Percentiles rank a stretch among this genome's conserved stretches.
phyloP scores from a whole-genome alignment of 2,329 filamentous ascomycete genomes.

The Arthrobotrys sinensis region DNA sequence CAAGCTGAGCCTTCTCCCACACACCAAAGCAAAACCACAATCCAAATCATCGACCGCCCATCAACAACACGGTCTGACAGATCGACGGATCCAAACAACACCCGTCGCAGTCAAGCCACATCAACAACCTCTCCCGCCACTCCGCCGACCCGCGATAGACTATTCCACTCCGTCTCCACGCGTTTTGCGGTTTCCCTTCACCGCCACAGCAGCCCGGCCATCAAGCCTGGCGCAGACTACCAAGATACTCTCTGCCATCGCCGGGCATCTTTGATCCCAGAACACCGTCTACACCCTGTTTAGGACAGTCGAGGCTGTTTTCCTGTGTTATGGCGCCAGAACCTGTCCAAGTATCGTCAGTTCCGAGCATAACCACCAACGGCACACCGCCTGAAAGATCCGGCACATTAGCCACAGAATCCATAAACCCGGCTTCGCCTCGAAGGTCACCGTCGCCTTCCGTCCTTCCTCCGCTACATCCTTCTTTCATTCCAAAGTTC shows the following conservation, averaged over 20 bases:
- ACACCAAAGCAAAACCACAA: not conserved
- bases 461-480: slow-evolving; percentile 51
- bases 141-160: slow-evolving; percentile 21
- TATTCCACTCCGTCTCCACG: slow-evolving; percentile 10
- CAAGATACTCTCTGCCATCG: not conserved
- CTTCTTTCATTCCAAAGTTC: slow-evolving; percentile 44
- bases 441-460: slow-evolving; percentile 58
- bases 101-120: slow-evolving; percentile 46
- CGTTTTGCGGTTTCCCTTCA: slow-evolving; percentile 8
- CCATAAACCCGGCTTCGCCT: slow-evolving; percentile 51
- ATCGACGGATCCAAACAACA: slow-evolving; percentile 45
- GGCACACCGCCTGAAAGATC: slow-evolving; percentile 59
- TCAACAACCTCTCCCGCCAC: slow-evolving; percentile 17
- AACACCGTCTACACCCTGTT: not conserved
- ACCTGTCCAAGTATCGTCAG: slow-evolving; percentile 57
- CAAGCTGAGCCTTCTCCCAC: slow-evolving; percentile 12
- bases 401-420: slow-evolving; percentile 58
- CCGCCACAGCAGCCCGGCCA: slow-evolving; percentile 20
- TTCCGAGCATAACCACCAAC: slow-evolving; percentile 61
- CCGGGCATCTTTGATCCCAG: not conserved
- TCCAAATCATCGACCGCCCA: not conserved
- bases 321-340: slow-evolving; percentile 57
- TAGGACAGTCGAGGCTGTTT: slow-evolving; percentile 21
- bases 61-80: slow-evolving; percentile 48
- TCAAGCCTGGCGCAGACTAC: slow-evolving; percentile 14